phyloP scores from a whole-genome alignment of 2,329 filamentous ascomycete species.

The Fonsecaea pedrosoi region DNA sequence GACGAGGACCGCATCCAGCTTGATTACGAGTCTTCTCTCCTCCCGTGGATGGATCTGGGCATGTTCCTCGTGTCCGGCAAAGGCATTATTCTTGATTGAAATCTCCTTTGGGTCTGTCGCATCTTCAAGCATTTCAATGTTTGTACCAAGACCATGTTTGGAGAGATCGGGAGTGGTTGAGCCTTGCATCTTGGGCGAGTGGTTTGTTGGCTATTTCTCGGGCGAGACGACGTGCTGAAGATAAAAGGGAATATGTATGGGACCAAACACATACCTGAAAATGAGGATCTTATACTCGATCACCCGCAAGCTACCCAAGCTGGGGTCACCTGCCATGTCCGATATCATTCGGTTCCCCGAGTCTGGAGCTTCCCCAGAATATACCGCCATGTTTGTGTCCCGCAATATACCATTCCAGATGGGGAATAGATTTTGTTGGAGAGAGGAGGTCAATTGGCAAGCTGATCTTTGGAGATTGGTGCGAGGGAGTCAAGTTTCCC shows the following conservation, averaged over 20 bases:
- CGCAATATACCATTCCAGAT: neutral
- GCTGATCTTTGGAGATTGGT: neutral
- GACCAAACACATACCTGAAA: neutral
- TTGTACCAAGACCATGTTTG: neutral
- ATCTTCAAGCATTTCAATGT: neutral
- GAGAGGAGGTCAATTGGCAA: neutral
- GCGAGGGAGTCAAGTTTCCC: too few relatives aligned
- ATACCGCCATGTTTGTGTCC: neutral
- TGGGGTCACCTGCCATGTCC: neutral
- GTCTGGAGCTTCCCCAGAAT: neutral
- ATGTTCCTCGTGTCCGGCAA: neutral
- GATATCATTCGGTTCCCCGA: neutral
- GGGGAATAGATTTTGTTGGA: neutral
- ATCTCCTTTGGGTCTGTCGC: neutral
- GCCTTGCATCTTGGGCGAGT: neutral
- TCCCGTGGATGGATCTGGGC: neutral
- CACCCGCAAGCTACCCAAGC: neutral
- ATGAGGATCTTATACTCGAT: neutral
- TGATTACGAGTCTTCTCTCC: slow-evolving; percentile 7
- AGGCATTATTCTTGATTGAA: neutral
- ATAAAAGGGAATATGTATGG: neutral
- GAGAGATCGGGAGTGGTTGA: neutral
- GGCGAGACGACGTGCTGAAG: neutral
- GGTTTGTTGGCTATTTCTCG: neutral
- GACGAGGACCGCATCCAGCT: slow-evolving; percentile 6